These are phyloP conservation scores for Ochromonadaceae sp. DNA, from an alignment of 352 stramenopile species.

Conservation along the genomic window DNA sequence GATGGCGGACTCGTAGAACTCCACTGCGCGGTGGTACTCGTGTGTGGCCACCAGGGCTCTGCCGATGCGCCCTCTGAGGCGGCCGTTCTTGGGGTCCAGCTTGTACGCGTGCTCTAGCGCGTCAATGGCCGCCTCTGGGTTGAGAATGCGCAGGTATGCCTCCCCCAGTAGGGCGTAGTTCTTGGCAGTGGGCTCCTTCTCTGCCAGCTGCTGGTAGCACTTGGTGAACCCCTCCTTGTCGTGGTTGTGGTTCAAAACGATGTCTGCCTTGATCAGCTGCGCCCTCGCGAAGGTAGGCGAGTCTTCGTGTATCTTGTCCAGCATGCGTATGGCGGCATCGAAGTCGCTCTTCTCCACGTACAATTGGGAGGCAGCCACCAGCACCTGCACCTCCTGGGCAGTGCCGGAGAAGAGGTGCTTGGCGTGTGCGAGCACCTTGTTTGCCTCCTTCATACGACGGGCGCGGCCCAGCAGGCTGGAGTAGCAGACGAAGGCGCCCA, in stretches of 20 bases:
- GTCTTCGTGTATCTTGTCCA: slow-evolving; percentile 53
- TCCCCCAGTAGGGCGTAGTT: slow-evolving; percentile 67
- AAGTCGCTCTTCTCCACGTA: slow-evolving; percentile 70
- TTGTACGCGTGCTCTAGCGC: slow-evolving; percentile 40
- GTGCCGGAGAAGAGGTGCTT: slow-evolving; percentile 38
- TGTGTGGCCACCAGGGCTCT: slow-evolving; percentile 74
- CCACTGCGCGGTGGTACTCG: slow-evolving; percentile 73
- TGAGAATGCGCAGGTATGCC: slow-evolving; percentile 73
- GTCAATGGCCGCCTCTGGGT: slow-evolving; percentile 50
- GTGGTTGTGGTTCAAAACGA: slow-evolving; percentile 71
- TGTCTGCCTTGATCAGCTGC: slow-evolving; percentile 77
- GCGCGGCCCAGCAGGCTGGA: slow-evolving; percentile 27
- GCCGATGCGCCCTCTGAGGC: slow-evolving; percentile 60
- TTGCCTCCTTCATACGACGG: slow-evolving; percentile 28
- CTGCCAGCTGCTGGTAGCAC: slow-evolving; percentile 67
- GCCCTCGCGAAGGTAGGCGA: slow-evolving; percentile 60
- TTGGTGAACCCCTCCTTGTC: slow-evolving; percentile 68
- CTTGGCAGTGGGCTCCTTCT: slow-evolving; percentile 46
- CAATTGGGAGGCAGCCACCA: slow-evolving; percentile 71
- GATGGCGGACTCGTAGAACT: slow-evolving; percentile 77
- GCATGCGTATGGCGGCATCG: slow-evolving; percentile 63
- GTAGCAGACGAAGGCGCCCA: slow-evolving; percentile 64
- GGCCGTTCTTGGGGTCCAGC: slow-evolving; percentile 31
- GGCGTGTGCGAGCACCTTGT: slow-evolving; percentile 24
- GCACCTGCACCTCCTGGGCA: slow-evolving; percentile 63